Base-by-base conservation (phyloP, 805 yeast species). In the Yarrowia divulgata region DNA sequence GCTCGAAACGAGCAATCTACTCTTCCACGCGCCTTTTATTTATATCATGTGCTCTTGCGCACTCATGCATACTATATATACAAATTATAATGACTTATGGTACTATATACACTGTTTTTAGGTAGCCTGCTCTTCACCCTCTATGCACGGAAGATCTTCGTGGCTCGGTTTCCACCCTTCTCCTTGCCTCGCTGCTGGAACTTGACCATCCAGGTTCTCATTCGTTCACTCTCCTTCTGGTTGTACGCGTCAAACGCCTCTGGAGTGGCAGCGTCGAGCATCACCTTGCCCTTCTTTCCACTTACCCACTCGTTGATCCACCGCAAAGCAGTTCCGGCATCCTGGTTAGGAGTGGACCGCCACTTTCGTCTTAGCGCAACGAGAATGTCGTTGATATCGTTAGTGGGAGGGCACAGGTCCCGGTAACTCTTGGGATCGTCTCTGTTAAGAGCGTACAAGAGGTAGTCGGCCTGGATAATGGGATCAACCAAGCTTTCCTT, bases 401-500 rank as follows among this genome's bases (percentile, higher is more conserved):
- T 93, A 0, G 97, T 91, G 0, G 97, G 97, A 18, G 64, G 79
- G 10, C 79, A 73, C 72, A 86, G 77, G 73, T 87, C 87, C 10
- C 78, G 75, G 12, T 73, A 69, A 5, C 77, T 77, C 43, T 70
- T 72, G 12, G 79, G 79, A 52, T 78, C 72, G 29, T 73, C 72
- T 48, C 69, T 50, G 71, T 95, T 94, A 79, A 93, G 79, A 29
- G 90, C 79, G 74, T 82, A 95, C 37, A 94, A 81, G 43, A 94
- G 79, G 76, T 90, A 94, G 76, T 94, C 98, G 0, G 97, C 97
- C 68, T 89, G 90, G 40, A 91, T 84, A 3, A 90, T 87, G 0
- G 97, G 97, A 75, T 93, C 98, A 16, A 92, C 84, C n/a, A 85
- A 81, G 16, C 84, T 83, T 6, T 85, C 80, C 69, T 87, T 87